Evolutionary conservation across 768 basidiomycete genomes (phyloP), one percentile per base, ranked within the genome.

Genomic region (Mycena vitilis): DNA sequence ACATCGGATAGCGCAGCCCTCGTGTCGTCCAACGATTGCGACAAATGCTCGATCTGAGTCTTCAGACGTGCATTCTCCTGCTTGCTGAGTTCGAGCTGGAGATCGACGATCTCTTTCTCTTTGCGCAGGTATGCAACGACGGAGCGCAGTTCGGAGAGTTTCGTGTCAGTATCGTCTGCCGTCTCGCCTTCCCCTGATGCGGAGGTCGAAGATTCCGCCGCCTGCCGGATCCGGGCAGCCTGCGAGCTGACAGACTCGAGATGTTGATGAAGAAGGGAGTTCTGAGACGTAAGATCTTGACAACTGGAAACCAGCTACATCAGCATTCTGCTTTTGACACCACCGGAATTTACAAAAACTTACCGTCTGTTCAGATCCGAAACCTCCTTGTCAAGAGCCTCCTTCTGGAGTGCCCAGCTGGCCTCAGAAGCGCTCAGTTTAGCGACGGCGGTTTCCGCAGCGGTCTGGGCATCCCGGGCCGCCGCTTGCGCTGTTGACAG

Each of bases 61-160:
- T 91, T 93, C 59, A 94, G 77, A 6, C 94, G 87, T 11, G 87
- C 79, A 71, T 86, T 93, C 80, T 96, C 94, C 67, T 91, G 85
- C 73, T 86, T 85, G 83, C 90, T 86, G 55, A 96, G 87, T 73
- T 95, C 93, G 30, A 95, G 84, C 70, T 95, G 94, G 38, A 95
- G 86, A 72, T 96, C 95, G 52, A 94, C 91, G 60, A 96, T 95
- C 76, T 96, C 94, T 80, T 96, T 95, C 83, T 96, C 95, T 75
- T 92, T 94, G 48, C 95, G 87, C 40, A 96, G 81, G 78, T 93
- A 96, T 3, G 89, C 85, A 49, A 95, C 89, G 34, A 95, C 91
- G 20, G 91, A 87, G 36, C 92, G 91, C 23, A 95, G 79, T 71
- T 95, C 93, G 0, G 90, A 83, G 12, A 93, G 71, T 75, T 93